These are phyloP conservation scores for Cryptococcus sp. DNA, from an alignment of 1,284 basidiomycete genomes.

Conservation along the genomic window DNA sequence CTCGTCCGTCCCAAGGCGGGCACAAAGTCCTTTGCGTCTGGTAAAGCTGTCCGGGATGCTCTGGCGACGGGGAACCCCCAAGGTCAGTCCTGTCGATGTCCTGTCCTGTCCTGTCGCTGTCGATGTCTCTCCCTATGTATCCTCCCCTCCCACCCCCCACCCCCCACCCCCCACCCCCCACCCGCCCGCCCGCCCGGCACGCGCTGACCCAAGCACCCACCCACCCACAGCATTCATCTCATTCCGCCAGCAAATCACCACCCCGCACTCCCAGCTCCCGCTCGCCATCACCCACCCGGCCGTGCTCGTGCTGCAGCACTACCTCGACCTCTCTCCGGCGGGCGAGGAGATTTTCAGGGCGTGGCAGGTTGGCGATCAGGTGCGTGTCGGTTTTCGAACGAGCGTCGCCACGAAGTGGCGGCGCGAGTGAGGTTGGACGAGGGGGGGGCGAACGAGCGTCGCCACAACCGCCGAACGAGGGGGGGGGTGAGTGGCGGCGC, in stretches of 20 bases:
- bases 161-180: not conserved
- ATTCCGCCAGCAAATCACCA: constrained; percentile 48
- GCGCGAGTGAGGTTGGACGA: too few species aligned
- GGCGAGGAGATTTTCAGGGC: constrained; percentile 47
- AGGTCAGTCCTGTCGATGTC: constrained; percentile 26
- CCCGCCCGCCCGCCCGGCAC: not conserved
- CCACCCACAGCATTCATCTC: constrained; percentile 40
- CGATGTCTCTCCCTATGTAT: too few species aligned
- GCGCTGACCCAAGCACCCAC: too few species aligned
- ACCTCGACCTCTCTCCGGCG: constrained; percentile 45
- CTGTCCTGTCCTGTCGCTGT: not conserved
- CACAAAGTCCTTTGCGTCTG: constrained; percentile 39
- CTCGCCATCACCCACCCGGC: constrained; percentile 45
- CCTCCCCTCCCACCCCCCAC: too few species aligned
- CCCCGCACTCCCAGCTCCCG: constrained; percentile 40
- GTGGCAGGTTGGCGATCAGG: constrained; percentile 46
- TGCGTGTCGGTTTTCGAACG: too few species aligned
- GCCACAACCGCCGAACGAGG: too few species aligned
- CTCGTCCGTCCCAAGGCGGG: constrained; percentile 32
- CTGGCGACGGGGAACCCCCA: constrained; percentile 38
- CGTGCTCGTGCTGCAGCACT: constrained; percentile 49
- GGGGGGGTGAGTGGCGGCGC: too few species aligned
- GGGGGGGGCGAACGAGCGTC: too few species aligned
- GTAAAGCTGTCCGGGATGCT: constrained; percentile 41
- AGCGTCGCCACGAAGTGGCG: too few species aligned